phyloP scores from a whole-genome alignment of 2,329 filamentous ascomycete genomes.

The Mycogone perniciosa region DNA sequence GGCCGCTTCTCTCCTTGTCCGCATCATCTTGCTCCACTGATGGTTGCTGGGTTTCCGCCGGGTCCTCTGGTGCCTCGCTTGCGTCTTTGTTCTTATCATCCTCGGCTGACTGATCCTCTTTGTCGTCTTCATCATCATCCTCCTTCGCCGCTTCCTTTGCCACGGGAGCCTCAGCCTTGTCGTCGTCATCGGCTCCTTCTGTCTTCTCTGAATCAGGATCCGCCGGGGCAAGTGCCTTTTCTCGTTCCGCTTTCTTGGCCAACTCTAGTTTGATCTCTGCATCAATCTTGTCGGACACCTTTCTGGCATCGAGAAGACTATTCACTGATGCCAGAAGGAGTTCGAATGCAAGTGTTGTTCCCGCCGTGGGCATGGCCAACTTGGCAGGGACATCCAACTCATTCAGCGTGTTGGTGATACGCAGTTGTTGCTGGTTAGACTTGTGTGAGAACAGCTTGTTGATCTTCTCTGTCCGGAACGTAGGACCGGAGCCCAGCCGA shows the following conservation, averaged over 20 bases:
- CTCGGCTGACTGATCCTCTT: constrained; percentile 14
- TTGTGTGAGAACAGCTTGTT: constrained; percentile 74
- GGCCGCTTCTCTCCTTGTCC: constrained; percentile 25
- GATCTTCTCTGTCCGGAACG: constrained; percentile 80
- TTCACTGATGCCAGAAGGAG: constrained; percentile 61
- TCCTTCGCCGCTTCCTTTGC: constrained; percentile 17
- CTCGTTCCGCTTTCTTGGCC: constrained; percentile 49
- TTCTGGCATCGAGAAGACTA: constrained; percentile 64
- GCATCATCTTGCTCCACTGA: constrained; percentile 27
- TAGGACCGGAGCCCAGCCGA: constrained; percentile 75
- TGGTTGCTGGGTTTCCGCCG: constrained; percentile 1
- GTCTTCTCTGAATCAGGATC: constrained; percentile 5
- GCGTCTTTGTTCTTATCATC: constrained; percentile 16
- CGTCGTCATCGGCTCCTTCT: constrained; percentile 14
- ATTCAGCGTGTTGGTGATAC: constrained; percentile 64
- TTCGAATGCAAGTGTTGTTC: constrained; percentile 66
- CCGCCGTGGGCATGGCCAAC: constrained; percentile 67
- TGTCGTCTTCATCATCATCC: constrained; percentile 17
- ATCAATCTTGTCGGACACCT: constrained; percentile 69
- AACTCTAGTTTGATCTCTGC: constrained; percentile 59
- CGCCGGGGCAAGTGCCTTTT: constrained; percentile 28
- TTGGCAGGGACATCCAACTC: constrained; percentile 66
- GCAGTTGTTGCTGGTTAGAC: constrained; percentile 66
- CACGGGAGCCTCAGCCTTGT: constrained; percentile 5
- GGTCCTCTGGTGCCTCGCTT: constrained; percentile 2